Percentiles rank a stretch among this genome's conserved stretches.
phyloP scores from a whole-genome alignment of 148 eudicot genomes.

The Rhododendron kiyosumense region DNA sequence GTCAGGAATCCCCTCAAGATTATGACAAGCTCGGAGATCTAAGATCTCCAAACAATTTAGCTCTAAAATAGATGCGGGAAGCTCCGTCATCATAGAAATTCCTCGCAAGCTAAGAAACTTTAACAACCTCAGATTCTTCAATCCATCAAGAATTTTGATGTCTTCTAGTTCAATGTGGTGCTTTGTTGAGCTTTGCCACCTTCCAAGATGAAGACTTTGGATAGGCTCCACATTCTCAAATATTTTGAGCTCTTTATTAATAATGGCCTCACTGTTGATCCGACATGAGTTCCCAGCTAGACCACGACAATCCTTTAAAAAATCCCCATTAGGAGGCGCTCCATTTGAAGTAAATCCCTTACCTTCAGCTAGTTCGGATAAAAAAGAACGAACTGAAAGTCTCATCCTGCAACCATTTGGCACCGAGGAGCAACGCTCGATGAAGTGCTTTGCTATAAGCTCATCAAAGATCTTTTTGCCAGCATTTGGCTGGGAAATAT shows the following conservation, averaged over 20 bases:
- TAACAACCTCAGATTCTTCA: too few species aligned
- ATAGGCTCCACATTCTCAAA: conserved; percentile 26
- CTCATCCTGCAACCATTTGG: background rate
- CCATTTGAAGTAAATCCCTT: too few species aligned
- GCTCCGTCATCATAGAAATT: background rate
- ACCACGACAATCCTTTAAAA: background rate
- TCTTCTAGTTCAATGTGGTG: too few species aligned
- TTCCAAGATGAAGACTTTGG: background rate
- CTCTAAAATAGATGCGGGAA: conserved; percentile 23
- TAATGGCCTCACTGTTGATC: conserved; percentile 27
- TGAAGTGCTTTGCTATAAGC: conserved; percentile 21
- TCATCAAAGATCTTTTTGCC: conserved; percentile 7
- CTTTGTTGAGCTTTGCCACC: too few species aligned
- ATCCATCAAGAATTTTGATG: too few species aligned
- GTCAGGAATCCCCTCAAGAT: conserved; percentile 30
- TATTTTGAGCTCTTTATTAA: conserved; percentile 22
- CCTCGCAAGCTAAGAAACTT: conserved; percentile 25
- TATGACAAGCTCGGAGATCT: conserved; percentile 16
- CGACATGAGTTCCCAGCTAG: background rate
- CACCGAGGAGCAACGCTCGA: conserved; percentile 13
- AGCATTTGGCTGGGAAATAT: background rate
- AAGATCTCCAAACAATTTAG: conserved; percentile 25
- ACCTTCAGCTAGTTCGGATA: background rate
- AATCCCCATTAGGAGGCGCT: too few species aligned
- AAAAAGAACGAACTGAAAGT: background rate